Conservation (phyloP, 352 stramenopile genomes). For the Peronospora belbahrii region DNA sequence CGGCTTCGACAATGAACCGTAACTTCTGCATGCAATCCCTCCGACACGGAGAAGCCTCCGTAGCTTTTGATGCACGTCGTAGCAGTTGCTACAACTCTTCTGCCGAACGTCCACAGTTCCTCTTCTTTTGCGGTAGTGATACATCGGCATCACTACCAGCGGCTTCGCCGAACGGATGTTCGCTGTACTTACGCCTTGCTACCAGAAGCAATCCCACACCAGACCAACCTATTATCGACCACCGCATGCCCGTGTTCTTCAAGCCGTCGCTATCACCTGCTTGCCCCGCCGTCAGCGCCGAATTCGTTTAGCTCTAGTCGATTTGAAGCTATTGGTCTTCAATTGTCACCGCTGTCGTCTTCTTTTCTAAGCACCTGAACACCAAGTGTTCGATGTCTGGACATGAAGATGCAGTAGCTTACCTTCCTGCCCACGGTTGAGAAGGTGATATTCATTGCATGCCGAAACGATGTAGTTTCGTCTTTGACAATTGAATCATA, state of each 20-base stretch:
- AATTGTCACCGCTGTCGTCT: constrained; percentile 7
- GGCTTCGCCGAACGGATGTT: constrained; percentile 13
- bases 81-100: constrained; percentile 35
- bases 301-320: constrained; percentile 23
- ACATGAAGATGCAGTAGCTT: constrained; percentile 21
- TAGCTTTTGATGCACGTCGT: constrained; percentile 19
- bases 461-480: constrained; percentile 7
- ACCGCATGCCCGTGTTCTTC: constrained; percentile 74
- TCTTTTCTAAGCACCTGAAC: constrained; percentile 22
- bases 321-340: constrained; percentile 16
- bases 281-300: constrained; percentile 13
- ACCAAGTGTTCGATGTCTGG: no score
- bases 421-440: constrained; percentile 4
- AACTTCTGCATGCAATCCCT: constrained; percentile 14
- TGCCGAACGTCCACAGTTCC: constrained; percentile 50
- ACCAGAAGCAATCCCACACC: constrained; percentile 15
- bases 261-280: constrained; percentile 23
- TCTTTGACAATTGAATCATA: constrained; percentile 8
- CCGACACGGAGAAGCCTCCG: background rate
- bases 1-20: constrained; percentile 11
- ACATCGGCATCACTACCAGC: constrained; percentile 23
- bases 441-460: constrained; percentile 13
- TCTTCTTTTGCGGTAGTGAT: constrained; percentile 74
- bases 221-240: constrained; percentile 39
- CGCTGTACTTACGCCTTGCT: constrained; percentile 16